These are phyloP conservation scores for Cladosporium sp. DNA, from an alignment of 2,329 filamentous ascomycete genomes.

Conservation along the genomic window DNA sequence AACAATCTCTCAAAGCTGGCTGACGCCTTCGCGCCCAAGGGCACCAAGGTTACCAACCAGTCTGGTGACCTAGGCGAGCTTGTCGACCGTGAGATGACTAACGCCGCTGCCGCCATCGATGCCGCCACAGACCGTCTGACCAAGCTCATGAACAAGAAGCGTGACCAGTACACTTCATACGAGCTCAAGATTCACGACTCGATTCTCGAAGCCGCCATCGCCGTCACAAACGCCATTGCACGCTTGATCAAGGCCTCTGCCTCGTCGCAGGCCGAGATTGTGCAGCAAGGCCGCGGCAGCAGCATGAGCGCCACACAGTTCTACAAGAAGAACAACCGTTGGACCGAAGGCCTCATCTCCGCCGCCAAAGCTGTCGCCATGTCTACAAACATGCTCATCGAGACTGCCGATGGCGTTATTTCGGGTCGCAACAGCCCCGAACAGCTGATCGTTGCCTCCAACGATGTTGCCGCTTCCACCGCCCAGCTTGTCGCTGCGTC, in stretches of 20 bases:
- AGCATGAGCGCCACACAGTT: constrained; percentile 76
- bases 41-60: constrained; percentile 71
- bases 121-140: constrained; percentile 85
- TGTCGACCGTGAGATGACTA: constrained; percentile 86
- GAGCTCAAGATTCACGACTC: constrained; percentile 94
- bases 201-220: constrained; percentile 88
- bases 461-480: constrained; percentile 93
- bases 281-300: constrained; percentile 85
- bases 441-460: constrained; percentile 95
- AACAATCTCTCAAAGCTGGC: constrained; percentile 92
- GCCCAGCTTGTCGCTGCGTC: constrained; percentile 95
- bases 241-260: constrained; percentile 94
- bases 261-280: constrained; percentile 91
- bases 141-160: constrained; percentile 94
- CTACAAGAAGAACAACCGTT: constrained; percentile 99
- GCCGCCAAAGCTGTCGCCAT: constrained; percentile 93
- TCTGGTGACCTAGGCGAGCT: constrained; percentile 89
- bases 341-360: constrained; percentile 96
- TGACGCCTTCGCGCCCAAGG: constrained; percentile 83
- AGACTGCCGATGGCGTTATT: constrained; percentile 95
- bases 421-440: constrained; percentile 89
- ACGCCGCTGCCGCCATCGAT: constrained; percentile 92
- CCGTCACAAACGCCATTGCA: constrained; percentile 90
- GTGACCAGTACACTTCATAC: constrained; percentile 92
- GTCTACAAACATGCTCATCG: constrained; percentile 93